Base-by-base conservation (phyloP, 305 asterid genomes). In the Coffea humblotiana region DNA sequence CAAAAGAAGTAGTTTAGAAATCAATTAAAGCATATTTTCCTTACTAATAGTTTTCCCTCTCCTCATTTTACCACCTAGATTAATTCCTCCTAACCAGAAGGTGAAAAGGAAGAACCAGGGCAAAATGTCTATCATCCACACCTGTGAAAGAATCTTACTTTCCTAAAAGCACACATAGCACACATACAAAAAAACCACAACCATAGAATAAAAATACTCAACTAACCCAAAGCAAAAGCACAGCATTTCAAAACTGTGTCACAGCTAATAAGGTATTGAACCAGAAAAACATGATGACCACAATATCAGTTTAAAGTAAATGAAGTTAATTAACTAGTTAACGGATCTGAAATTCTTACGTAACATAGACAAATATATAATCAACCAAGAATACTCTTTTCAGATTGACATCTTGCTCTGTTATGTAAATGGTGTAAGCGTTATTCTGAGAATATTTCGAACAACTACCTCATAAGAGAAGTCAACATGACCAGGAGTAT, bases 401-500 rank as follows among this genome's bases (percentile, higher is more conserved):
- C 8, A 6, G 21, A 7, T 56, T 18, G 25, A 18, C 63, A 18
- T 56, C 10, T 6, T 56, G 35, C 21, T 18, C 37, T 14, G 43
- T 19, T 63, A 10, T 15, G 2, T 6, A 61, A 76, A 68, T n/a
- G 63, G 63, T 40, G 67, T 14, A 61, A 10, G 32, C 43, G 43
- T 23, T 40, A 60, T 76, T 21, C 15, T 21, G 43, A 76, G 43
- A 61, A 60, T 4, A 12, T 43, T 75, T n/a, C 27, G n/a, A 35
- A 15, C 79, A 81, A 82, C 82, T 91, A 94, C 98, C 98, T 96
- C 99, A 84, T 96, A 96, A 35, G 99, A 96, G 92, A 96, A 93
- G 87, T 96, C 98, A 76, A 96, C 98, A 81, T 96, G 99, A 64
- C 99, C 99, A 13, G 99, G 99, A 77, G 99, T 96, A 78, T 96